Evolutionary conservation across 2,329 filamentous ascomycete species (phyloP).

Genomic region (Aspergillus ochraceoroseus): DNA sequence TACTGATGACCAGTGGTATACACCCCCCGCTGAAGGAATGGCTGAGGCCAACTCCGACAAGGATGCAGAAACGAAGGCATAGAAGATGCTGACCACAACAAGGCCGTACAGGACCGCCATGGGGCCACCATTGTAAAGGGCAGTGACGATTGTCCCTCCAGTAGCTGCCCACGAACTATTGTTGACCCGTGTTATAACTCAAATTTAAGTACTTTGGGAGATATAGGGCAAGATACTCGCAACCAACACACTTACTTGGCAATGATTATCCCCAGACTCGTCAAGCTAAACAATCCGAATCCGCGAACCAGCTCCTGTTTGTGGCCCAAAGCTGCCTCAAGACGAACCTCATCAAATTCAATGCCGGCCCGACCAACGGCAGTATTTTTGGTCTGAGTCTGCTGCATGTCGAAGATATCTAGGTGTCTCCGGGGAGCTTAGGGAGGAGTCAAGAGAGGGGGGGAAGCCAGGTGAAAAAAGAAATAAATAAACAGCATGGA

Average conservation of each 20-base stretch:
- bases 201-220: too few species aligned
- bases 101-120: conserved; percentile 58
- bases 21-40: conserved; percentile 51
- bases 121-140: conserved; percentile 56
- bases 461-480: too few species aligned
- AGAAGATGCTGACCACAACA: conserved; percentile 45
- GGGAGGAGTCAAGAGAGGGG: neutral
- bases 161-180: conserved; percentile 57
- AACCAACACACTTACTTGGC: conserved; percentile 35
- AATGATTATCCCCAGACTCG: conserved; percentile 54
- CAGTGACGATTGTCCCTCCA: conserved; percentile 53
- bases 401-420: neutral
- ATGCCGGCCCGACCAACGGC: neutral
- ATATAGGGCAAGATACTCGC: too few species aligned
- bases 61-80: conserved; percentile 51
- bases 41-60: conserved; percentile 55
- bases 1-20: conserved; percentile 57
- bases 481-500: too few species aligned
- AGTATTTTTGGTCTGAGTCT: neutral
- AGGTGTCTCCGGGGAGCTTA: neutral
- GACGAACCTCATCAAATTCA: conserved; percentile 22
- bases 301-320: conserved; percentile 56
- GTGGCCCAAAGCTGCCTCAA: conserved; percentile 45
- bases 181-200: too few species aligned
- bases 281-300: conserved; percentile 53